phyloP scores from a whole-genome alignment of 352 stramenopile genomes.

The Phytopythium boreale region DNA sequence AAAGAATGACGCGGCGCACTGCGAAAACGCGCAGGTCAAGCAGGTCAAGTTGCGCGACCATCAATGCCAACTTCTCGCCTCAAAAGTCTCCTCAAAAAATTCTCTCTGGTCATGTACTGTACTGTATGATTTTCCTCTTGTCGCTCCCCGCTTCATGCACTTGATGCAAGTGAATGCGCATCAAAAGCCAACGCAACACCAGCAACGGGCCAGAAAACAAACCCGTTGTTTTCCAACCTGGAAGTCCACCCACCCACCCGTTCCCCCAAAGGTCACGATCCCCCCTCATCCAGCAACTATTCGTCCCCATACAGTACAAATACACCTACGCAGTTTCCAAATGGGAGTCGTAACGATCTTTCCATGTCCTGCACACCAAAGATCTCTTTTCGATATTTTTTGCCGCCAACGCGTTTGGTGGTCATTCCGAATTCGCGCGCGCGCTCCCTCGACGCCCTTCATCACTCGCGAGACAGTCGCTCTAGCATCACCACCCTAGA shows the following conservation, averaged over 20 bases:
- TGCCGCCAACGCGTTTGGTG: background rate
- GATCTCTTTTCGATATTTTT: background rate
- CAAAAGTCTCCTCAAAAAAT: too few relatives aligned
- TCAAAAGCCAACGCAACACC: too few relatives aligned
- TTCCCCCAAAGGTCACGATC: constrained; percentile 1
- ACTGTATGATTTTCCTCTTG: too few relatives aligned
- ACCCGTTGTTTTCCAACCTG: too few relatives aligned
- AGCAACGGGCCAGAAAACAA: background rate
- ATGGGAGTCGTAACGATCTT: constrained; percentile 20
- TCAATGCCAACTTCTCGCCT: background rate
- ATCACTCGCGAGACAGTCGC: too few relatives aligned
- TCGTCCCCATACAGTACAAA: background rate
- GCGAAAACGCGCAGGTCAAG: too few relatives aligned
- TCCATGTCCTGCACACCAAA: constrained; percentile 11
- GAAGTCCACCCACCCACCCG: constrained; percentile 4
- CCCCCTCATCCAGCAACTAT: background rate
- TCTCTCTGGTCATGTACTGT: too few relatives aligned
- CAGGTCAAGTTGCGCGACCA: background rate
- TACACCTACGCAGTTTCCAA: background rate
- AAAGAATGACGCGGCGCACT: background rate
- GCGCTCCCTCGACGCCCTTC: too few relatives aligned
- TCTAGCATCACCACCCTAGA: constrained; percentile 8
- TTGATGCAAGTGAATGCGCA: too few relatives aligned
- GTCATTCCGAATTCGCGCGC: background rate
- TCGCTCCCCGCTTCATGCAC: too few relatives aligned